A percentile compares a stretch with the other conserved stretches of the same genome.
These are phyloP conservation scores for Plasmodium sp. DNA, from an alignment of 169 alveolate species.

Conservation along the genomic window DNA sequence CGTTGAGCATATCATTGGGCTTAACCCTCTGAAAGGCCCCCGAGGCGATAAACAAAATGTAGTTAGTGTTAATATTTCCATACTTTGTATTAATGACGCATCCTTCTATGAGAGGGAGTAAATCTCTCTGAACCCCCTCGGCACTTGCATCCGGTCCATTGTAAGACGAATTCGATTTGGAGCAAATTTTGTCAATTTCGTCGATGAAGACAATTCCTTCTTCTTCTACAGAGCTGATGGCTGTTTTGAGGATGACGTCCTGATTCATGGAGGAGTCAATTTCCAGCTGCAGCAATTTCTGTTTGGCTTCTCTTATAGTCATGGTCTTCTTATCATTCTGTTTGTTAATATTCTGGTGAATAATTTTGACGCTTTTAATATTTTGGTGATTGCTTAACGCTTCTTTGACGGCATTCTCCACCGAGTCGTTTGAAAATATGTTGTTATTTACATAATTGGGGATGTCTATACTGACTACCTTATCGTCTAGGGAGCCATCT, in stretches of 20 bases:
- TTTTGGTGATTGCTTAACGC: constrained; percentile 72
- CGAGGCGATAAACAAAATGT: constrained; percentile 91
- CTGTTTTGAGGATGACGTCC: constrained; percentile 84
- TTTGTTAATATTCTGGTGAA: constrained; percentile 49
- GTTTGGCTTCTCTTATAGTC: constrained; percentile 79
- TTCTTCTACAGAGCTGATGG: constrained; percentile 85
- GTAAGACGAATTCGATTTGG: constrained; percentile 73
- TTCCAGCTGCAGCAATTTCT: constrained; percentile 76
- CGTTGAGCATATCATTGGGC: constrained; percentile 92
- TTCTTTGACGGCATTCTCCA: constrained; percentile 60
- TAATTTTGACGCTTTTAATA: constrained; percentile 64
- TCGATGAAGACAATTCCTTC: constrained; percentile 93
- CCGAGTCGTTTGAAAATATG: constrained; percentile 58
- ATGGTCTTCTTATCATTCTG: constrained; percentile 75
- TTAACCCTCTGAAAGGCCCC: constrained; percentile 92
- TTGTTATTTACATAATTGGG: constrained; percentile 68
- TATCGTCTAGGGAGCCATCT: constrained; percentile 81
- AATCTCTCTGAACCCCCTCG: constrained; percentile 94
- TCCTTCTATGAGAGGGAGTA: constrained; percentile 92
- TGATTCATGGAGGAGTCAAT: constrained; percentile 70
- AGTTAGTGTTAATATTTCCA: constrained; percentile 90
- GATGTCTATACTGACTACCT: constrained; percentile 80
- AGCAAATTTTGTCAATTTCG: constrained; percentile 92
- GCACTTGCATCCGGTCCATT: constrained; percentile 90
- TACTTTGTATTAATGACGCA: constrained; percentile 87